Percentiles rank a stretch among this genome's conserved stretches.
These are phyloP conservation scores for Penicillium turbatum DNA, from an alignment of 495 filamentous ascomycete genomes.

Conservation along the genomic window DNA sequence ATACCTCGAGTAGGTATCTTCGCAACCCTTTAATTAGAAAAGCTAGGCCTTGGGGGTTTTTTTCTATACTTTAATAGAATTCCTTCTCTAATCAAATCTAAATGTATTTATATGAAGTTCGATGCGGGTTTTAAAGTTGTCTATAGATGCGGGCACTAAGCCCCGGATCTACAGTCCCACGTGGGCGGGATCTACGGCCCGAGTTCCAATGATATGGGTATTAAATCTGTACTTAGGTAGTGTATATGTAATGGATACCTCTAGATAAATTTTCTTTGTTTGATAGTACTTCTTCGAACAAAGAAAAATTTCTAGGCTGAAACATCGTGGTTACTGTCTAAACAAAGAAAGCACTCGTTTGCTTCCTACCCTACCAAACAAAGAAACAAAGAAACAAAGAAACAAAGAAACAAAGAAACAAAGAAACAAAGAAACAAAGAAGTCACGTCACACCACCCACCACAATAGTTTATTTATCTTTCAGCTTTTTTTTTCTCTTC, in stretches of 20 bases:
- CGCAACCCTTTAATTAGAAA: not conserved
- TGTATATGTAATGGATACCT: too few species aligned
- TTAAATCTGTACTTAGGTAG: not conserved
- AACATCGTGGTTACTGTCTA: not conserved
- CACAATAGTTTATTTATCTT: not conserved
- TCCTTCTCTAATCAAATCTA: too few species aligned
- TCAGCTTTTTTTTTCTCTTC: not conserved
- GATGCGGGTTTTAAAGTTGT: not conserved
- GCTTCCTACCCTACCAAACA: not conserved
- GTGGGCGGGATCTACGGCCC: not conserved
- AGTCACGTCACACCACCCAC: not conserved
- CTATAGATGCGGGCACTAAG: not conserved
- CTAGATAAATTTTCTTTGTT: not conserved
- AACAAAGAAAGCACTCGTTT: conserved; percentile 6
- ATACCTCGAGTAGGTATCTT: not conserved
- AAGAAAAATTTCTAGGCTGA: not conserved
- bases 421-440: not conserved
- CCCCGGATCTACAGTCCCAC: conserved; percentile 1
- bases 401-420: too few species aligned
- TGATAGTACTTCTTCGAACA: not conserved
- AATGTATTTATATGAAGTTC: not conserved
- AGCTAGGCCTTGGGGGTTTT: not conserved
- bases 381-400: not conserved
- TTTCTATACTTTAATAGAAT: not conserved
- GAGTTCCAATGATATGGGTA: not conserved